Evolutionary conservation across 1,284 basidiomycete species (phyloP), one percentile per base, ranked within the genome.

Genomic region (Trichosporon sp.): DNA sequence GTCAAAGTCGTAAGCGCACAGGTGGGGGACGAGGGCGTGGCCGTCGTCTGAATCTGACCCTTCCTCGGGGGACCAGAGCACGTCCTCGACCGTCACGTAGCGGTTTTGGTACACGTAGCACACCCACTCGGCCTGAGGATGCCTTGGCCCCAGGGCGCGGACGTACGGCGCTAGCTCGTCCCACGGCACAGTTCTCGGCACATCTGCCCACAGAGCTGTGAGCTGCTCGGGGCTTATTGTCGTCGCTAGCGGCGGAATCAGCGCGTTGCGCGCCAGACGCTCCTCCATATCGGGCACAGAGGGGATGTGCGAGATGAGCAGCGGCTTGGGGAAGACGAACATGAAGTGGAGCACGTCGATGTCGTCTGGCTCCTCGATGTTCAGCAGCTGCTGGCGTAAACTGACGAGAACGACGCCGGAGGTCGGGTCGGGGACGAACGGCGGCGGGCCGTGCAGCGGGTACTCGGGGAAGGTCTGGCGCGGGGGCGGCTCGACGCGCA

Each of bases 41-140:
- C 34, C 29, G 19, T 64, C 57, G 29, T 29, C 34, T 10, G 63
- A 49, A 16, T 54, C 52, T 3, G 32, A 19, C 1, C 25, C 52
- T 10, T 32, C 29, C 8, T 54, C 49, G 56, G 29, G 34, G 1
- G 27, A 29, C 16, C 52, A 46, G 6, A 65, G 33, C 16, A 40
- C 56, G 21, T 27, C 33, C n/a, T 62, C 58, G 36, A 60, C 31
- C 13, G 69, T 69, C 14, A 78, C 71, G 66, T 74, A 81, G 27
- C 77, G 73, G 64, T 78, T 68, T 44, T 76, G 74, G 61, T 79
- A 81, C 16, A 81, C 76, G 61, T 76, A 81, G 62, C 78, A 79
- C 2, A 80, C 79, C 79, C 79, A 81, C 16, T 75, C 60, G 49
- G 49, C 49, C 14, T 29, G 49, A 13, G 59, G 32, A 13, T 29